Evolutionary conservation across 1,284 basidiomycete species (phyloP).

Genomic region (Malassezia dermatis): DNA sequence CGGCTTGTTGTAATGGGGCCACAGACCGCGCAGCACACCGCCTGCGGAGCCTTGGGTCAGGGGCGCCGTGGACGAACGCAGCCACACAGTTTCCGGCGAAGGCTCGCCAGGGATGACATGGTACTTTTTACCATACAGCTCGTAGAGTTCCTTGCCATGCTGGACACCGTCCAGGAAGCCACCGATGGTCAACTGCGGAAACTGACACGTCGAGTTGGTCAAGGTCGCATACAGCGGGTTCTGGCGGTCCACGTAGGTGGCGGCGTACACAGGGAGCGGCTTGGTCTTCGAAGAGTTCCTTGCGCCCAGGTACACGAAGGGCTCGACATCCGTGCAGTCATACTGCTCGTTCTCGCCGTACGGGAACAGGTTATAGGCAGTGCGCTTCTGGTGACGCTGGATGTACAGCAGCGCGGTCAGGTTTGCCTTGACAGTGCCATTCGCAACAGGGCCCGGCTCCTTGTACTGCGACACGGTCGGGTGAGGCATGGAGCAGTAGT

Average conservation of each 20-base stretch:
- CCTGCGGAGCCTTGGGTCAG: constrained; percentile 8
- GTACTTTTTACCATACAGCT: constrained; percentile 8
- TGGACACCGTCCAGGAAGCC: constrained; percentile 13
- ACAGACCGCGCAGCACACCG: constrained; percentile 11
- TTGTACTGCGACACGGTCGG: background rate
- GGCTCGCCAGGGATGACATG: background rate
- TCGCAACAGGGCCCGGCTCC: constrained; percentile 6
- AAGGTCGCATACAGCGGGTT: constrained; percentile 4
- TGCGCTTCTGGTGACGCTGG: constrained; percentile 15
- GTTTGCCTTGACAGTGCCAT: constrained; percentile 4
- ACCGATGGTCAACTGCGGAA: constrained; percentile 9
- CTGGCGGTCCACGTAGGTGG: background rate
- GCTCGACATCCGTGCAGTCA: background rate
- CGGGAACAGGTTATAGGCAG: constrained; percentile 11
- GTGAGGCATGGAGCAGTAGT: constrained; percentile 16
- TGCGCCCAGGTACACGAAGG: background rate
- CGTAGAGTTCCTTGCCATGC: constrained; percentile 8
- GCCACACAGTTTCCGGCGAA: background rate
- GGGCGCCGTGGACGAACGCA: constrained; percentile 5
- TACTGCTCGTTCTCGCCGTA: constrained; percentile 6
- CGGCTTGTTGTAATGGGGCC: background rate
- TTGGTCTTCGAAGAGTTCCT: background rate
- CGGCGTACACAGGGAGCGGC: constrained; percentile 5
- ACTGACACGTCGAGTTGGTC: constrained; percentile 13
- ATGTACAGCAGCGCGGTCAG: constrained; percentile 5